phyloP scores from a whole-genome alignment of 2,329 filamentous ascomycete species.

The Claviceps pusilla region DNA sequence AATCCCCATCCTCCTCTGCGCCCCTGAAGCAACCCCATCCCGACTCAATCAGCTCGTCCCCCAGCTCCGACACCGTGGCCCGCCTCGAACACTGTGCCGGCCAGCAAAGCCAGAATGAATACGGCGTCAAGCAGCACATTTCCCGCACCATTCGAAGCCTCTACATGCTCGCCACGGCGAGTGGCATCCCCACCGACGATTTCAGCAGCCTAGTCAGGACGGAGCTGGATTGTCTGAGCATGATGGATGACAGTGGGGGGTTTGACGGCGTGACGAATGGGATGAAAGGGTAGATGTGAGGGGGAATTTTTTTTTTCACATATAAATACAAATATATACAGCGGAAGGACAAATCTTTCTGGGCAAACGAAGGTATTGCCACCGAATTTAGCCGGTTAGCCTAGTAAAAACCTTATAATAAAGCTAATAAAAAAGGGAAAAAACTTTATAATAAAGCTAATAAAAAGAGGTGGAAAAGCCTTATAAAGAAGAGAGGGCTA shows the following conservation, averaged over 20 bases:
- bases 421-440: too few relatives aligned
- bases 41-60: conserved; percentile 41
- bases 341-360: too few relatives aligned
- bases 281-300: too few relatives aligned
- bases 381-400: too few relatives aligned
- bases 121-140: conserved; percentile 66
- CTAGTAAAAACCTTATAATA: too few relatives aligned
- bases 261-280: background rate
- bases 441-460: too few relatives aligned
- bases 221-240: conserved; percentile 53
- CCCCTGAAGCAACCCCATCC: conserved; percentile 40
- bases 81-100: conserved; percentile 42
- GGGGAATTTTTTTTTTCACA: too few relatives aligned
- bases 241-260: conserved; percentile 44
- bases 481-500: too few relatives aligned
- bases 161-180: conserved; percentile 52
- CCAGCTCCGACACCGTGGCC: conserved; percentile 43
- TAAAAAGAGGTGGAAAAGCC: too few relatives aligned
- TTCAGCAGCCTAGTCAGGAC: conserved; percentile 58
- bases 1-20: background rate
- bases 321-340: too few relatives aligned
- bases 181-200: conserved; percentile 59
- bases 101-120: conserved; percentile 48
- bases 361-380: too few relatives aligned
- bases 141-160: conserved; percentile 64